Conservation (phyloP, 225 moss, liverwort and hornwort species). For the Climacium dendroides region DNA sequence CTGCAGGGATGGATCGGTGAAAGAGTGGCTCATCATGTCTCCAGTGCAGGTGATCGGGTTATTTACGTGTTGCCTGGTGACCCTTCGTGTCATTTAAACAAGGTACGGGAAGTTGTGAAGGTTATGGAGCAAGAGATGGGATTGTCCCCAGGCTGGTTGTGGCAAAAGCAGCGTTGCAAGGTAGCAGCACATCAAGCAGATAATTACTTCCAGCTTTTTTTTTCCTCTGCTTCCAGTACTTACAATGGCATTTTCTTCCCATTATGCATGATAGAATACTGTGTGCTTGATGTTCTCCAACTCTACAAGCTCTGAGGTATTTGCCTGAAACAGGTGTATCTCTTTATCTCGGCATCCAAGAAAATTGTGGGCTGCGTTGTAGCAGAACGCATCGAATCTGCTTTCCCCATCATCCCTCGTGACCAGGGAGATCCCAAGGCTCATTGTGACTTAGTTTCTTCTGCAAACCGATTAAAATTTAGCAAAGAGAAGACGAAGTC, state of each 20-base stretch:
- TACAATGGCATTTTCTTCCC: neutral
- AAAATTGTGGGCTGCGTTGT: conserved; percentile 82
- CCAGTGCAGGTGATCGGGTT: conserved; percentile 34
- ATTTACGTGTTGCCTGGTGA: conserved; percentile 31
- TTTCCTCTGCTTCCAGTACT: neutral
- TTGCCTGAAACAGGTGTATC: conserved; percentile 51
- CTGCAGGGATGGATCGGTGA: conserved; percentile 42
- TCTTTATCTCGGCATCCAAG: conserved; percentile 71
- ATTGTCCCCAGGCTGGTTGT: conserved; percentile 78
- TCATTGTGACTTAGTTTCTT: neutral
- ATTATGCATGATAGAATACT: neutral
- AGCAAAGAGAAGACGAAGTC: conserved; percentile 1
- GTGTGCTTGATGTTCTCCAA: neutral
- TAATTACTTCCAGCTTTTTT: neutral
- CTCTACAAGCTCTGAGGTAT: neutral
- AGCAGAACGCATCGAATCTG: conserved; percentile 67
- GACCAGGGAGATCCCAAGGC: conserved; percentile 1
- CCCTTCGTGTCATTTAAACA: conserved; percentile 6
- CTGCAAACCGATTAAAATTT: neutral
- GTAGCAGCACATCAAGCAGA: conserved; percentile 19
- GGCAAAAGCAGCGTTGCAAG: conserved; percentile 60
- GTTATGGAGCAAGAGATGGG: conserved; percentile 92
- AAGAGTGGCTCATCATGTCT: conserved; percentile 31
- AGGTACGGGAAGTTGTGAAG: conserved; percentile 70
- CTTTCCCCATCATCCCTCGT: conserved; percentile 47